Percentiles rank a stretch among this genome's conserved stretches.
phyloP scores from a whole-genome alignment of 2,329 filamentous ascomycete genomes.

The Rhytidhysteron rufulum region DNA sequence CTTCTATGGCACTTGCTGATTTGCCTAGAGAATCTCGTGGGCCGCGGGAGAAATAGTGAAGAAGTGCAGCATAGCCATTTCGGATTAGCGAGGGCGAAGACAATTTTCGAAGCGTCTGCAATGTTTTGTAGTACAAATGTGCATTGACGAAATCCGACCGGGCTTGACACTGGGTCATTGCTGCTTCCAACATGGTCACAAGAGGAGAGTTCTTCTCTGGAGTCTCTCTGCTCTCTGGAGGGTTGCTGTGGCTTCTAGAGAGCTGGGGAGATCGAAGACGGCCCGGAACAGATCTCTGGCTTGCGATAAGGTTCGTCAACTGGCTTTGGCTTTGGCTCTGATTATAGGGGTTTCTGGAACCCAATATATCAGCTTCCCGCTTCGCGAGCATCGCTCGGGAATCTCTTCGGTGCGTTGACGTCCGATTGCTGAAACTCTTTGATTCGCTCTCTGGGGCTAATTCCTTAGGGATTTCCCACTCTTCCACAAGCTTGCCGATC shows the following conservation, averaged over 20 bases:
- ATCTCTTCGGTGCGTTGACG: slow-evolving; percentile 45
- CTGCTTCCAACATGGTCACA: slow-evolving; percentile 70
- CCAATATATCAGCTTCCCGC: slow-evolving; percentile 25
- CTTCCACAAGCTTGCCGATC: slow-evolving; percentile 74
- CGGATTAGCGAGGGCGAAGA: slow-evolving; percentile 58
- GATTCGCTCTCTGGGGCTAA: slow-evolving; percentile 57
- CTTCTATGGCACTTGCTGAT: slow-evolving; percentile 69
- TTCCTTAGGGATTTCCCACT: slow-evolving; percentile 73
- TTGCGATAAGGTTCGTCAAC: slow-evolving; percentile 36
- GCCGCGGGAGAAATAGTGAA: slow-evolving; percentile 70
- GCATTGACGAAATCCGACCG: slow-evolving; percentile 80
- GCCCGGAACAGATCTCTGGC: slow-evolving; percentile 29
- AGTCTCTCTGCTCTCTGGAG: slow-evolving; percentile 23
- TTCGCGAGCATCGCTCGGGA: slow-evolving; percentile 23
- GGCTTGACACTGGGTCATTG: slow-evolving; percentile 71
- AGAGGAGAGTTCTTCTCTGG: slow-evolving; percentile 49
- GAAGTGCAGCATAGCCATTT: slow-evolving; percentile 66
- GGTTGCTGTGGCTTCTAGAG: slow-evolving; percentile 39
- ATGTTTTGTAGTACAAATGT: slow-evolving; percentile 79
- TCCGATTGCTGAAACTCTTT: slow-evolving; percentile 68
- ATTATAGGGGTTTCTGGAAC: slow-evolving; percentile 51
- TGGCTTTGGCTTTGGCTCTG: slow-evolving; percentile 30
- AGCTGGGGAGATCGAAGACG: slow-evolving; percentile 36
- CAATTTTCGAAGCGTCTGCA: slow-evolving; percentile 67
- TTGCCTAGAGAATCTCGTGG: slow-evolving; percentile 66